Conservation (phyloP, 1,284 basidiomycete species). For the Hypsizygus ulmarius region DNA sequence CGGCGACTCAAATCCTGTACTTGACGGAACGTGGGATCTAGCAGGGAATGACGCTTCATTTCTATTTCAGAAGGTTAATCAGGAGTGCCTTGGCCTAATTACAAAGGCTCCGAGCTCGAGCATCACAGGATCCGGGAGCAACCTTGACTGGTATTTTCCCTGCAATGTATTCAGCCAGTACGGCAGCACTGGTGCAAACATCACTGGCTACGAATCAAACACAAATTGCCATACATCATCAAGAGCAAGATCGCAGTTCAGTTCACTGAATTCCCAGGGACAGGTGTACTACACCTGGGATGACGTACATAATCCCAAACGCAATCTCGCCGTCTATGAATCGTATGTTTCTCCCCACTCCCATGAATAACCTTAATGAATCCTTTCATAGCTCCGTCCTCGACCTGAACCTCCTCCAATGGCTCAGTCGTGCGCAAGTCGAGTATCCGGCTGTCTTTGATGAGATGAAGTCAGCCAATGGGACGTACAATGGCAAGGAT, state of each 20-base stretch:
- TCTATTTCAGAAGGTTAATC: slow-evolving; percentile 90
- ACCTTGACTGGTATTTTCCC: slow-evolving; percentile 89
- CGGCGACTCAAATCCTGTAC: slow-evolving; percentile 81
- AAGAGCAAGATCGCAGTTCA: slow-evolving; percentile 51
- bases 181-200: slow-evolving; percentile 62
- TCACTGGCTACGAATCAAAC: slow-evolving; percentile 60
- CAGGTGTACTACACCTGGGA: slow-evolving; percentile 95
- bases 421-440: slow-evolving; percentile 79
- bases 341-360: slow-evolving; percentile 52
- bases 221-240: slow-evolving; percentile 75
- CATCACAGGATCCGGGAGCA: slow-evolving; percentile 57
- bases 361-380: slow-evolving; percentile 5
- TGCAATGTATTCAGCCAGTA: slow-evolving; percentile 87
- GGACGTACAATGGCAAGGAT: slow-evolving; percentile 80
- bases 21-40: slow-evolving; percentile 72
- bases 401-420: slow-evolving; percentile 81
- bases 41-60: slow-evolving; percentile 90
- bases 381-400: slow-evolving; percentile 67
- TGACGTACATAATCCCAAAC: slow-evolving; percentile 63
- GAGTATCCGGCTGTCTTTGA: slow-evolving; percentile 83
- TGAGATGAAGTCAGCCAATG: slow-evolving; percentile 66
- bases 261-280: slow-evolving; percentile 57
- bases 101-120: slow-evolving; percentile 66
- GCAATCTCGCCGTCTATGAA: slow-evolving; percentile 91
- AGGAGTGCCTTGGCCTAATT: slow-evolving; percentile 78